Percentiles rank a stretch among this genome's conserved stretches.
phyloP scores from a whole-genome alignment of 441 rosid genomes.

The Daphne laureola region DNA sequence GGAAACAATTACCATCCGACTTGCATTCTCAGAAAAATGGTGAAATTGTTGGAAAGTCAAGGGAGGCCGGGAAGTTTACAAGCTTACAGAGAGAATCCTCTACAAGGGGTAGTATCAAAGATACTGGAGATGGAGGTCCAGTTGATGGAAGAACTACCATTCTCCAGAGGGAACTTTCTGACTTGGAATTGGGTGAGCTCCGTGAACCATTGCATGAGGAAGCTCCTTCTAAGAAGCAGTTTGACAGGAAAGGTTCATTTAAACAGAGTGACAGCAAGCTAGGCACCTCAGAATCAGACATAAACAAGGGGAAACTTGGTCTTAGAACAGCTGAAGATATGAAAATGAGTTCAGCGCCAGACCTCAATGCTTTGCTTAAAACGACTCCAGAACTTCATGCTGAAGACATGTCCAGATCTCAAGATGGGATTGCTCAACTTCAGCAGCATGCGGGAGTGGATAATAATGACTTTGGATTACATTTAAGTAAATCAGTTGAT shows the following conservation, averaged over 20 bases:
- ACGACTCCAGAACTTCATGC: constrained; percentile 38
- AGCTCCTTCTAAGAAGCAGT: constrained; percentile 38
- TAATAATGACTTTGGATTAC: constrained; percentile 38
- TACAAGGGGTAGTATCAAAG: constrained; percentile 40
- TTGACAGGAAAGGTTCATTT: constrained; percentile 58
- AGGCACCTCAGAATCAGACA: constrained; percentile 51
- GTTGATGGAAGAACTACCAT: constrained; percentile 39
- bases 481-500: constrained; percentile 35
- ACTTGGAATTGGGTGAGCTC: constrained; percentile 92
- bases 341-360: constrained; percentile 46
- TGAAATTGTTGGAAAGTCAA: constrained; percentile 47
- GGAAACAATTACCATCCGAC: constrained; percentile 42
- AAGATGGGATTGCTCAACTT: constrained; percentile 31
- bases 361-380: constrained; percentile 32
- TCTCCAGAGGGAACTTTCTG: constrained; percentile 76
- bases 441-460: constrained; percentile 38
- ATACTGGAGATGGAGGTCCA: constrained; percentile 27
- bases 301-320: constrained; percentile 44
- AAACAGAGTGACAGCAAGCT: constrained; percentile 49
- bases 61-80: constrained; percentile 45
- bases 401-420: constrained; percentile 43
- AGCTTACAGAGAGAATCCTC: constrained; percentile 36
- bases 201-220: constrained; percentile 62
- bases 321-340: constrained; percentile 42
- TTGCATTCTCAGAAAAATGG: constrained; percentile 36